Conservation (phyloP, 129 eudicot species). For the Flaveria brownii region DNA sequence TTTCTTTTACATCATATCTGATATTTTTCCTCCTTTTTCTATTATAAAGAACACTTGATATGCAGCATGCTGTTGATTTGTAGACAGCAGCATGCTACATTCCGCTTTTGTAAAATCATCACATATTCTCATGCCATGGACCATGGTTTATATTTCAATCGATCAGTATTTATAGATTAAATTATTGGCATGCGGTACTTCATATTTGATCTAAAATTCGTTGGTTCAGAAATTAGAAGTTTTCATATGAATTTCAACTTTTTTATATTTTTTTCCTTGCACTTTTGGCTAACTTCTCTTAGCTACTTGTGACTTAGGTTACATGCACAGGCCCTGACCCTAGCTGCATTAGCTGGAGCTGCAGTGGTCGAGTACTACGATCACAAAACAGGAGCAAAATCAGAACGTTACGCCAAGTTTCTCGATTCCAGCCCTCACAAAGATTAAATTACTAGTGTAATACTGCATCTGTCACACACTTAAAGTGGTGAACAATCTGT, state of each 20-base stretch:
- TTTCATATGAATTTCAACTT: background rate
- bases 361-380: slow-evolving; percentile 86
- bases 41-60: background rate
- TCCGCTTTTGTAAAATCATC: background rate
- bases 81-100: too few species aligned
- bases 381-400: slow-evolving; percentile 53
- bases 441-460: slow-evolving; percentile 34
- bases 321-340: slow-evolving; percentile 94
- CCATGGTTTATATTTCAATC: too few species aligned
- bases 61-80: background rate
- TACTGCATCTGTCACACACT: slow-evolving; percentile 6
- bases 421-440: slow-evolving; percentile 54
- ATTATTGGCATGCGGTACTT: background rate
- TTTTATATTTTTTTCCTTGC: background rate
- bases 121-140: slow-evolving; percentile 5
- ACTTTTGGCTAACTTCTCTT: slow-evolving; percentile 9
- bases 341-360: slow-evolving; percentile 91
- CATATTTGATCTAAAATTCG: too few species aligned
- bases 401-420: slow-evolving; percentile 62
- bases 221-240: background rate
- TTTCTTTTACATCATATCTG: background rate
- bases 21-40: background rate
- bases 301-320: slow-evolving; percentile 46
- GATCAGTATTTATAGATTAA: background rate
- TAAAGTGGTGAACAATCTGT: background rate